These are phyloP conservation scores for Tricholoma terreum DNA, from an alignment of 768 basidiomycete species.

Conservation along the genomic window DNA sequence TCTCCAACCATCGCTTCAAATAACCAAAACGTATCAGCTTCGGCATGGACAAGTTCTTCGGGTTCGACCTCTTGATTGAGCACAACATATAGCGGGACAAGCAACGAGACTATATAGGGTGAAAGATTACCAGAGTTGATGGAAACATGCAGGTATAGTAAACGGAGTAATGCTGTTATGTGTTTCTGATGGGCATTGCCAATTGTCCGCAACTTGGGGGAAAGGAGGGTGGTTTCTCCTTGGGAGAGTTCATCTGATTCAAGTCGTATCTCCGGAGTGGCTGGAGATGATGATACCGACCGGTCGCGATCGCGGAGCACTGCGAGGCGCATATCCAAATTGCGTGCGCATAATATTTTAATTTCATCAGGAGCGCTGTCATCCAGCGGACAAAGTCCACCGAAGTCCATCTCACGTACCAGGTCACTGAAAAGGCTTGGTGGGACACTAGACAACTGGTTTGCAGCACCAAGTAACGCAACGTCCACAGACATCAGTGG, in stretches of 20 bases:
- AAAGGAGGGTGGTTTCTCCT: conserved; percentile 37
- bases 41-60: conserved; percentile 60
- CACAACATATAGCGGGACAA: conserved; percentile 66
- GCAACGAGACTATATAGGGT: conserved; percentile 63
- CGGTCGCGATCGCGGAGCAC: conserved; percentile 34
- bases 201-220: conserved; percentile 32
- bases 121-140: conserved; percentile 73
- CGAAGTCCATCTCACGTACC: conserved; percentile 48
- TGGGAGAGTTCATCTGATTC: conserved; percentile 26
- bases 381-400: conserved; percentile 48
- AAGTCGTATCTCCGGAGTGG: conserved; percentile 36
- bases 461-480: conserved; percentile 45
- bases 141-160: conserved; percentile 67
- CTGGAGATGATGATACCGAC: conserved; percentile 35
- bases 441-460: conserved; percentile 57
- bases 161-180: conserved; percentile 59
- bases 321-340: conserved; percentile 53
- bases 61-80: conserved; percentile 59
- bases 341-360: conserved; percentile 45
- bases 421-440: conserved; percentile 46
- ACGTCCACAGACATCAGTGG: conserved; percentile 44
- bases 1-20: conserved; percentile 74
- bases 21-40: conserved; percentile 83
- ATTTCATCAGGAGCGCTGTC: conserved; percentile 42
- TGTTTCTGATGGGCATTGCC: conserved; percentile 57